Conservation (phyloP, 2,329 filamentous ascomycete genomes). For the Uncinocarpus reesii region DNA sequence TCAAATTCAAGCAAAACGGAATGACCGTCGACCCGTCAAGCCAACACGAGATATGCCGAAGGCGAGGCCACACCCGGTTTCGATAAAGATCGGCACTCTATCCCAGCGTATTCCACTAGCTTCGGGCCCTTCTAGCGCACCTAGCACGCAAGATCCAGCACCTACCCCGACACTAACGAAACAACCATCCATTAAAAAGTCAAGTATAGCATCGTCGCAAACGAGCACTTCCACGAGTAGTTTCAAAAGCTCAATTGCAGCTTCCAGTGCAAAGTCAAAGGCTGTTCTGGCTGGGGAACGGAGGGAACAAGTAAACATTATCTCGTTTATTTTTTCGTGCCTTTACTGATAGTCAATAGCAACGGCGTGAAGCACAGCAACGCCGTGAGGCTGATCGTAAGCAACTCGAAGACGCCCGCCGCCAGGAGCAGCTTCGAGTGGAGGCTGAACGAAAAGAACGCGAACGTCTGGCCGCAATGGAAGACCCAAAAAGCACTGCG, state of each 20-base stretch:
- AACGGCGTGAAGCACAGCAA: constrained; percentile 67
- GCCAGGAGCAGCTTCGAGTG: constrained; percentile 52
- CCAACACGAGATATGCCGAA: constrained; percentile 38
- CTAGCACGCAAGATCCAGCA: constrained; percentile 35
- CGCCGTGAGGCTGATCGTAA: constrained; percentile 75
- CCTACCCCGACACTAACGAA: constrained; percentile 40
- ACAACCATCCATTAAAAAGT: constrained; percentile 42
- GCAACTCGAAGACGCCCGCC: constrained; percentile 51
- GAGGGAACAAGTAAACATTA: constrained; percentile 53
- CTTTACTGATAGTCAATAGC: constrained; percentile 32
- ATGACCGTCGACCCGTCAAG: constrained; percentile 36
- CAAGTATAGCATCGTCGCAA: constrained; percentile 57
- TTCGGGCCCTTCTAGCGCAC: constrained; percentile 46
- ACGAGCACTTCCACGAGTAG: constrained; percentile 44
- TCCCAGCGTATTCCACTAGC: constrained; percentile 39
- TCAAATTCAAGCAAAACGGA: constrained; percentile 25
- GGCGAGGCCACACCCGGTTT: constrained; percentile 39
- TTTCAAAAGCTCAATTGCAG: constrained; percentile 56
- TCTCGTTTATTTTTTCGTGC: constrained; percentile 4
- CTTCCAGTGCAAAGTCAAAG: constrained; percentile 54
- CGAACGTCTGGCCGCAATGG: constrained; percentile 37
- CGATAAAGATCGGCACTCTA: constrained; percentile 41
- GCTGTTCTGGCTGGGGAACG: constrained; percentile 68
- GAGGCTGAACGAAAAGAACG: constrained; percentile 42
- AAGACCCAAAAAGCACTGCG: constrained; percentile 56